These are phyloP conservation scores for Exophiala phaeomuriformis DNA, from an alignment of 2,329 filamentous ascomycete genomes.

Conservation along the genomic window DNA sequence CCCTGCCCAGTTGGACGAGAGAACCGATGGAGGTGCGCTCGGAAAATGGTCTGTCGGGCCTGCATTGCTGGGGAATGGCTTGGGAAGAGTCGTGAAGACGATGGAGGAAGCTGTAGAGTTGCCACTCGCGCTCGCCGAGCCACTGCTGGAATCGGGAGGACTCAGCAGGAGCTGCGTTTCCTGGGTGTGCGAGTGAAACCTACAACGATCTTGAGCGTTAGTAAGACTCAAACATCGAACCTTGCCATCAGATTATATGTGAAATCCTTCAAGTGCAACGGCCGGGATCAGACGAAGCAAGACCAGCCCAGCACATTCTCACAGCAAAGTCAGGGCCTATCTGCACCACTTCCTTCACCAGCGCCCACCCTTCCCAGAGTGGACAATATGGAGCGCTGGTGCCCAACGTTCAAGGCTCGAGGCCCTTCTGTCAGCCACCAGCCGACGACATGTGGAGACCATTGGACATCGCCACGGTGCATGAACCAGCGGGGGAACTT, in stretches of 20 bases:
- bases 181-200: slow-evolving; percentile 16
- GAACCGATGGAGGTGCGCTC: slow-evolving; percentile 23
- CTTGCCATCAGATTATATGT: slow-evolving; percentile 11
- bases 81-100: slow-evolving; percentile 37
- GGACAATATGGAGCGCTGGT: slow-evolving; percentile 8
- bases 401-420: slow-evolving; percentile 16
- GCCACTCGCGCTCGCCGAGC: slow-evolving; percentile 47
- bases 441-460: neutral
- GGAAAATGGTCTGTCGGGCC: slow-evolving; percentile 20
- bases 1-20: slow-evolving; percentile 25
- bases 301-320: slow-evolving; percentile 17
- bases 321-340: slow-evolving; percentile 15
- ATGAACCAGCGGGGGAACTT: slow-evolving; percentile 8
- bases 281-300: slow-evolving; percentile 23
- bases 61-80: slow-evolving; percentile 31
- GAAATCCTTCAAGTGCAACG: slow-evolving; percentile 14
- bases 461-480: slow-evolving; percentile 9
- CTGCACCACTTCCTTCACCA: slow-evolving; percentile 3
- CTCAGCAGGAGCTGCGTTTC: slow-evolving; percentile 43
- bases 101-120: slow-evolving; percentile 46
- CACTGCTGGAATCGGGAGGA: slow-evolving; percentile 48
- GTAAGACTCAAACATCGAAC: slow-evolving; percentile 13
- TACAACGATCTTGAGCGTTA: slow-evolving; percentile 13
- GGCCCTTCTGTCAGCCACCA: neutral
- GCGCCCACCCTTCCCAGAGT: slow-evolving; percentile 7